phyloP scores from a whole-genome alignment of 139 green algal genomes.

The Picocystis salinarum region DNA sequence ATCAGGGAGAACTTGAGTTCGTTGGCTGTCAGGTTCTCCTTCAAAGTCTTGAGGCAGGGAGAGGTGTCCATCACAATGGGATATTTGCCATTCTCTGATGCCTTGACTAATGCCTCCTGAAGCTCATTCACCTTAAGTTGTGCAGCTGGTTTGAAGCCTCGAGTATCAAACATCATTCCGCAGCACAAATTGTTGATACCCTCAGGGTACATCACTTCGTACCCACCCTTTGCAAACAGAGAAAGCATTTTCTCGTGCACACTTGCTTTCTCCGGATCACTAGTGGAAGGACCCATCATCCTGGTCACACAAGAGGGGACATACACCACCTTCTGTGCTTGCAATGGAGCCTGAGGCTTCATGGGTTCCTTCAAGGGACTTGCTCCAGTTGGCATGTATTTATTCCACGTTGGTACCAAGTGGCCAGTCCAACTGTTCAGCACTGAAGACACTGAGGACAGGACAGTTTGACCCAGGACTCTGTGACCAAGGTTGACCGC shows the following conservation, averaged over 20 bases:
- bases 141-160: conserved; percentile 68
- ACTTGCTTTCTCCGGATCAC: conserved; percentile 38
- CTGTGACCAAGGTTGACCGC: conserved; percentile 49
- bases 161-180: conserved; percentile 90
- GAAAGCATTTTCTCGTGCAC: conserved; percentile 84
- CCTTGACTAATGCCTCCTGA: conserved; percentile 60
- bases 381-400: conserved; percentile 75
- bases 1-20: conserved; percentile 68
- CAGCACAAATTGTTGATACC: conserved; percentile 42
- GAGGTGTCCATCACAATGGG: conserved; percentile 84
- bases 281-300: conserved; percentile 72
- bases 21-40: conserved; percentile 43
- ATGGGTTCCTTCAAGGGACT: conserved; percentile 21
- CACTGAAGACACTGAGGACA: conserved; percentile 37
- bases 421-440: conserved; percentile 52
- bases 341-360: conserved; percentile 14
- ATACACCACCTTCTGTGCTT: conserved; percentile 64
- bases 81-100: conserved; percentile 65
- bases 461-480: conserved; percentile 46
- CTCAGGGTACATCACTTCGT: conserved; percentile 56
- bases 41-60: conserved; percentile 72
- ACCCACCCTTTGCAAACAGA: conserved; percentile 65
- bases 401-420: conserved; percentile 78
- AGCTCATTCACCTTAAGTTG: conserved; percentile 37
- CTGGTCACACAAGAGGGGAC: conserved; percentile 75